Evolutionary conservation across 2,329 filamentous ascomycete species (phyloP).

Genomic region (Ustulina deusta): DNA sequence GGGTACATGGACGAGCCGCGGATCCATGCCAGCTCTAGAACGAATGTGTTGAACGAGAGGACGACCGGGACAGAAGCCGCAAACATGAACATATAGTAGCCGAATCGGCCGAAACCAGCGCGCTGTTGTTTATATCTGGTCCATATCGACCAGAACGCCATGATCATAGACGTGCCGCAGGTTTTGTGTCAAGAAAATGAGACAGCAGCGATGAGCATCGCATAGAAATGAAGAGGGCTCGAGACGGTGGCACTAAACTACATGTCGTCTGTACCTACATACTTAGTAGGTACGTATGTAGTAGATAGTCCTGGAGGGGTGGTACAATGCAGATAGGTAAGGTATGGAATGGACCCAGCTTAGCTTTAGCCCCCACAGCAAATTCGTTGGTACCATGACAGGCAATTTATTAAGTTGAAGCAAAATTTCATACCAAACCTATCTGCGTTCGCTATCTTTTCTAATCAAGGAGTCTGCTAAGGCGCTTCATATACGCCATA

Average conservation of each 20-base stretch:
- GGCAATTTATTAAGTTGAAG: background rate
- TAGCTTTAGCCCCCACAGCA: conserved; percentile 31
- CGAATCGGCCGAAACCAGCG: conserved; percentile 51
- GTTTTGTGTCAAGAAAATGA: background rate
- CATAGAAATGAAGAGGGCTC: background rate
- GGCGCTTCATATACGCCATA: background rate
- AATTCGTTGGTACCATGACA: background rate
- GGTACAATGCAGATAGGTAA: too few relatives aligned
- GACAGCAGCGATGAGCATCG: background rate
- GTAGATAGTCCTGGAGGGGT: background rate
- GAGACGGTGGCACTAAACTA: background rate
- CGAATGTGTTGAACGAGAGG: conserved; percentile 70
- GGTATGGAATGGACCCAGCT: too few relatives aligned
- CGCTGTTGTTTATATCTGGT: conserved; percentile 45
- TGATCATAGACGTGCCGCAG: conserved; percentile 37
- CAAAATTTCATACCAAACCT: background rate
- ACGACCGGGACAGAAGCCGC: conserved; percentile 72
- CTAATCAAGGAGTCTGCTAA: background rate
- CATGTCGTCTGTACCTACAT: background rate
- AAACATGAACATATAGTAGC: conserved; percentile 63
- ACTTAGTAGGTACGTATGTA: background rate
- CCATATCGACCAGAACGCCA: conserved; percentile 56
- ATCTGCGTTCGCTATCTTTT: background rate
- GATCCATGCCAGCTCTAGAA: conserved; percentile 69
- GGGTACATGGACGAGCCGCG: conserved; percentile 80